Evolutionary conservation across 345 rosid species (phyloP).

Genomic region (Linum tenue): DNA sequence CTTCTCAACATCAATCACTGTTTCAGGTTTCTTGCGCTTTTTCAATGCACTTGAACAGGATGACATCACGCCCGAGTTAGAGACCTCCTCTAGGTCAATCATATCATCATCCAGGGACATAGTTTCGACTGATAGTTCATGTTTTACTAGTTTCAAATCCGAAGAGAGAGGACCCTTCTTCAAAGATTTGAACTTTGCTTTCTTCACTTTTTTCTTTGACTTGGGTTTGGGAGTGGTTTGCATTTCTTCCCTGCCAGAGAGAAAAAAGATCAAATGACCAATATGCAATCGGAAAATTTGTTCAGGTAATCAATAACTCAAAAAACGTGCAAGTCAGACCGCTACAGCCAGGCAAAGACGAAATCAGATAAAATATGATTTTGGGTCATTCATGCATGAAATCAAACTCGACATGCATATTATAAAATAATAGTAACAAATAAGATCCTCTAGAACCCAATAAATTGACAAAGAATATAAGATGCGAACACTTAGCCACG

Average conservation of each 20-base stretch:
- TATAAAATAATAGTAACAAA: no score
- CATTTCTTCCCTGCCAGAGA: conserved; percentile 47
- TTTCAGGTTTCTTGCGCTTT: conserved; percentile 61
- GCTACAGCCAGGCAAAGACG: neutral
- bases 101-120: conserved; percentile 44
- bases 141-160: conserved; percentile 47
- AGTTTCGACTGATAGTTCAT: conserved; percentile 36
- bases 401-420: neutral
- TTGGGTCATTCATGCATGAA: neutral
- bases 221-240: conserved; percentile 45
- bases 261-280: neutral
- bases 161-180: conserved; percentile 76
- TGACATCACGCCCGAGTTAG: conserved; percentile 42
- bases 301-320: neutral
- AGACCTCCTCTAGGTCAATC: conserved; percentile 33
- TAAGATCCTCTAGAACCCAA: neutral
- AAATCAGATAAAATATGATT: neutral
- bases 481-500: neutral
- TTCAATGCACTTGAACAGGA: conserved; percentile 34
- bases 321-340: neutral
- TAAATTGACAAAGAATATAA: neutral
- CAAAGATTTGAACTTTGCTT: conserved; percentile 83
- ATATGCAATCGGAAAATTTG: neutral
- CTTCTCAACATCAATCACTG: conserved; percentile 31
- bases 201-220: conserved; percentile 84